Percentiles rank a stretch among this genome's conserved stretches.
phyloP scores from a whole-genome alignment of 1,284 basidiomycete species.

The Cerioporus squamosus region DNA sequence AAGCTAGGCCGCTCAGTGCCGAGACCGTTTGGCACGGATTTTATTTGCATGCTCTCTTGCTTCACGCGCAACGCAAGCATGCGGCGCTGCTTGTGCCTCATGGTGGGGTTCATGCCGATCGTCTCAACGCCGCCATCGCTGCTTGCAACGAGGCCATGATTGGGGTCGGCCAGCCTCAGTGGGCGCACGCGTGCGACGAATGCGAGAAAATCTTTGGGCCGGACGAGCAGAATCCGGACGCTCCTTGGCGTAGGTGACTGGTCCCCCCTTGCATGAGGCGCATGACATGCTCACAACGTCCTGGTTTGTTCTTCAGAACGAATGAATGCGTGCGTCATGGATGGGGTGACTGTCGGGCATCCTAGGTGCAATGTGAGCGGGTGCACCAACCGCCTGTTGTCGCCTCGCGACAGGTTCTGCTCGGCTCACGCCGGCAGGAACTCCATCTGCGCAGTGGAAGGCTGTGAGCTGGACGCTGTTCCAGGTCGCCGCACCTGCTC shows the following conservation, averaged over 20 bases:
- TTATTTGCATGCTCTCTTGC: neutral
- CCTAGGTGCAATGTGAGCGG: slow-evolving; percentile 31
- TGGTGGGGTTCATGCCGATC: slow-evolving; percentile 21
- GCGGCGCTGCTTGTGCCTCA: neutral
- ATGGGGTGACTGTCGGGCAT: slow-evolving; percentile 37
- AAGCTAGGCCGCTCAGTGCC: too few species aligned
- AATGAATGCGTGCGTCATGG: slow-evolving; percentile 31
- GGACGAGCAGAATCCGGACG: slow-evolving; percentile 3
- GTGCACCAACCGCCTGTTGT: slow-evolving; percentile 22
- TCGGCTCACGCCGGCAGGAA: slow-evolving; percentile 9
- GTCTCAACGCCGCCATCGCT: neutral
- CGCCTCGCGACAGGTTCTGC: slow-evolving; percentile 33
- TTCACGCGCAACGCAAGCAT: neutral
- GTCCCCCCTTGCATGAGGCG: too few species aligned
- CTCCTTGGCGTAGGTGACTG: too few species aligned
- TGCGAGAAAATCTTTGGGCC: slow-evolving; percentile 22
- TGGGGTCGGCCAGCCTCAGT: slow-evolving; percentile 29
- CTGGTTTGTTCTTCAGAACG: slow-evolving; percentile 7
- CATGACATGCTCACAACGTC: too few species aligned
- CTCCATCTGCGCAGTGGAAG: neutral
- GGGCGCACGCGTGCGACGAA: slow-evolving; percentile 32
- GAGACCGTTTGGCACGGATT: neutral
- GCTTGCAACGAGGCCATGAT: neutral
- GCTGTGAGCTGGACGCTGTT: neutral
- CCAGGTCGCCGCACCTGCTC: neutral